Percentiles rank a stretch among this genome's conserved stretches.
These are phyloP conservation scores for Cladosporium sp. DNA, from an alignment of 2,329 filamentous ascomycete genomes.

Conservation along the genomic window DNA sequence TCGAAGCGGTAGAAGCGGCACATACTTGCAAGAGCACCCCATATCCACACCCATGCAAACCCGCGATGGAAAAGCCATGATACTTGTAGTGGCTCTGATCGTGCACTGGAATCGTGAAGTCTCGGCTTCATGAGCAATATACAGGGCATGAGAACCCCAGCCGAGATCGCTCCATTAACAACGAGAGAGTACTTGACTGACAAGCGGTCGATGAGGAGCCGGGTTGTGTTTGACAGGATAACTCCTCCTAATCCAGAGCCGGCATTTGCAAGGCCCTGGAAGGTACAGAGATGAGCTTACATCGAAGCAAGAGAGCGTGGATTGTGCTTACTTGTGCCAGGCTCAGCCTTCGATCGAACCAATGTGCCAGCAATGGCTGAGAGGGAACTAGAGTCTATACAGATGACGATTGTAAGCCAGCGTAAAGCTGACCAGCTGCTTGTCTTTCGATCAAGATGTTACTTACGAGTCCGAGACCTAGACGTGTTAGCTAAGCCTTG, in stretches of 20 bases:
- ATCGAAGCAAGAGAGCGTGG: neutral
- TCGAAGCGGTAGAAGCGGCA: neutral
- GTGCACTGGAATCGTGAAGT: neutral
- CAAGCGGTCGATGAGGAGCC: slow-evolving; percentile 5
- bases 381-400: slow-evolving; percentile 5
- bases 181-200: slow-evolving; percentile 14
- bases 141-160: slow-evolving; percentile 5
- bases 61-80: slow-evolving; percentile 13
- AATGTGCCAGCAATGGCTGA: slow-evolving; percentile 12
- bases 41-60: slow-evolving; percentile 10
- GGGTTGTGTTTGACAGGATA: slow-evolving; percentile 8
- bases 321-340: slow-evolving; percentile 7
- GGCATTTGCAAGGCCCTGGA: slow-evolving; percentile 1
- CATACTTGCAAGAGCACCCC: slow-evolving; percentile 14
- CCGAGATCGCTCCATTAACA: slow-evolving; percentile 7
- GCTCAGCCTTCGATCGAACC: slow-evolving; percentile 11
- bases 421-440: too few species aligned
- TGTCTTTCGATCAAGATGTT: neutral
- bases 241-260: slow-evolving; percentile 7
- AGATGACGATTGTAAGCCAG: neutral
- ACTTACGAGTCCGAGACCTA: slow-evolving; percentile 14
- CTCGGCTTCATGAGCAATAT: slow-evolving; percentile 8
- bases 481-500: neutral
- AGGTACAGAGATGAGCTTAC: neutral
- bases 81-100: slow-evolving; percentile 8